Percentiles rank a stretch among this genome's conserved stretches.
Conservation (phyloP, 768 basidiomycete genomes). For the Boletus patriciae region DNA sequence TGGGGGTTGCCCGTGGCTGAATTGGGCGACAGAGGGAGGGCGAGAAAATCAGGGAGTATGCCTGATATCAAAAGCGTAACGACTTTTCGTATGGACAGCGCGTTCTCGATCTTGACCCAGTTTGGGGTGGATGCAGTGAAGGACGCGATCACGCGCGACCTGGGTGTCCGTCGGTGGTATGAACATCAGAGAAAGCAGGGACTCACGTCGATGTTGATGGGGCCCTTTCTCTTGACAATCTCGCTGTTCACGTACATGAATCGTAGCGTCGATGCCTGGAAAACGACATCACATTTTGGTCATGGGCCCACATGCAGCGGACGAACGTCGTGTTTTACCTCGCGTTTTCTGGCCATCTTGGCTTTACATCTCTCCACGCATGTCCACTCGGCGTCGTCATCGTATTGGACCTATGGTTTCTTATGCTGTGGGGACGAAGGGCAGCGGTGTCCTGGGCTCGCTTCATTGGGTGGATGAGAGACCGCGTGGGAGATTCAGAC, state of each 20-base stretch:
- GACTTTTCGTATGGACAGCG: no score
- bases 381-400: slow-evolving; percentile 48
- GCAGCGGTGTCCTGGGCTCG: slow-evolving; percentile 9
- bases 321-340: slow-evolving; percentile 63
- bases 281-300: no score
- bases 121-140: slow-evolving; percentile 65
- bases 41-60: no score
- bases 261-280: slow-evolving; percentile 43
- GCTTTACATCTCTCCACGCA: slow-evolving; percentile 71
- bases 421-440: slow-evolving; percentile 33
- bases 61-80: no score
- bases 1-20: slow-evolving; percentile 60
- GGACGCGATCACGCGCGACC: slow-evolving; percentile 88
- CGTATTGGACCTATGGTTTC: slow-evolving; percentile 37
- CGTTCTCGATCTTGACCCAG: slow-evolving; percentile 75
- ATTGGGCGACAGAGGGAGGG: slow-evolving; percentile 42
- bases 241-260: slow-evolving; percentile 84
- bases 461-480: no score
- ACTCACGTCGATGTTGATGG: slow-evolving; percentile 80
- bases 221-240: slow-evolving; percentile 63
- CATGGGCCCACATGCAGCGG: neutral
- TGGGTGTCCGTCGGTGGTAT: slow-evolving; percentile 27
- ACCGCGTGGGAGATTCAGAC: no score
- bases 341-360: slow-evolving; percentile 63
- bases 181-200: no score